These are phyloP conservation scores for Diaporthe sp. DNA, from an alignment of 2,329 filamentous ascomycete species.

Conservation along the genomic window DNA sequence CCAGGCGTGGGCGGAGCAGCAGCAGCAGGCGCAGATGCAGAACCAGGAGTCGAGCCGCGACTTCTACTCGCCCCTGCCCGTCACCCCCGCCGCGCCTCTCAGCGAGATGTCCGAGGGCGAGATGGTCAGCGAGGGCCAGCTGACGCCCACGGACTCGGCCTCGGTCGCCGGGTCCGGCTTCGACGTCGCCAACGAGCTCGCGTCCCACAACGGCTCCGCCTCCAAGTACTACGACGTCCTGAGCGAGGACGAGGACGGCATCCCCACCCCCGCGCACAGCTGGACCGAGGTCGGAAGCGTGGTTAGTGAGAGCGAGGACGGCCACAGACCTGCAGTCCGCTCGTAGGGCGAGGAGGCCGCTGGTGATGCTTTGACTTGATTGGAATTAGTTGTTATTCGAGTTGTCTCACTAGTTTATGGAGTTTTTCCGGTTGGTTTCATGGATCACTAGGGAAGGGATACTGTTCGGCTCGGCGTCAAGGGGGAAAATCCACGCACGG, in stretches of 20 bases:
- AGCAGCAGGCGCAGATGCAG: conserved; percentile 38
- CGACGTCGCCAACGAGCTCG: conserved; percentile 56
- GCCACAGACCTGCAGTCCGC: conserved; percentile 43
- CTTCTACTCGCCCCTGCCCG: conserved; percentile 71
- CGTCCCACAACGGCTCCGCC: conserved; percentile 51
- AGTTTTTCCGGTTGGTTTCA: not conserved
- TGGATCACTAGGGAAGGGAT: conserved; percentile 2
- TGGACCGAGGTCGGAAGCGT: conserved; percentile 75
- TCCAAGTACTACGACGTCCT: conserved; percentile 62
- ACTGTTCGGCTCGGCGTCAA: conserved; percentile 26
- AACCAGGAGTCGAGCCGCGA: conserved; percentile 47
- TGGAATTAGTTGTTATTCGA: not conserved
- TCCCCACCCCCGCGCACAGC: conserved; percentile 66
- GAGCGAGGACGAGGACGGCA: conserved; percentile 67
- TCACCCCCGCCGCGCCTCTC: conserved; percentile 58
- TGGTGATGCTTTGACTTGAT: conserved; percentile 2
- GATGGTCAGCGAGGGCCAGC: conserved; percentile 59
- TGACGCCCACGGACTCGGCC: conserved; percentile 69
- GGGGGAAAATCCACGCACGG: conserved; percentile 21
- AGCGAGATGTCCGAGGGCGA: conserved; percentile 58
- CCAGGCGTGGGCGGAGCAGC: conserved; percentile 71
- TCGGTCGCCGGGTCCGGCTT: conserved; percentile 64
- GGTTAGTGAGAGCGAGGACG: conserved; percentile 65
- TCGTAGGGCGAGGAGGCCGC: conserved; percentile 40
- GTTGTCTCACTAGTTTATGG: not conserved